These are phyloP conservation scores for Zalaria obscura DNA, from an alignment of 2,329 filamentous ascomycete genomes.

Conservation along the genomic window DNA sequence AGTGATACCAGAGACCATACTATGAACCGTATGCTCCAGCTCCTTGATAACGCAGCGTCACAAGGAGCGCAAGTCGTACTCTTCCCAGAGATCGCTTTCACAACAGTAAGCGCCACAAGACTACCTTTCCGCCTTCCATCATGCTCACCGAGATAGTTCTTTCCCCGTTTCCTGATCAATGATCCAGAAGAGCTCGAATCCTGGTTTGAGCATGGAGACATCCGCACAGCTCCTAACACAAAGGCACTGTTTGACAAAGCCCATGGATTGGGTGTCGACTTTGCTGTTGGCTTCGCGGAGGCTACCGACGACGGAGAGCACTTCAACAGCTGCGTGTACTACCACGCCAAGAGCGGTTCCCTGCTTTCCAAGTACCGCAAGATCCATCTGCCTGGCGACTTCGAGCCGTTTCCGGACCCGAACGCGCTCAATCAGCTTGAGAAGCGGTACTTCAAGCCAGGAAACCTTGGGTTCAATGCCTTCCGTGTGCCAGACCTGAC, in stretches of 20 bases:
- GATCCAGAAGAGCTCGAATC: constrained; percentile 28
- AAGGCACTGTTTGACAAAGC: constrained; percentile 35
- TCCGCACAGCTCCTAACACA: constrained; percentile 25
- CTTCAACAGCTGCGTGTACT: constrained; percentile 38
- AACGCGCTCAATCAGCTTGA: constrained; percentile 38
- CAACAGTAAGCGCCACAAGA: constrained; percentile 18
- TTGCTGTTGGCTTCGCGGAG: constrained; percentile 39
- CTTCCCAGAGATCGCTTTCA: constrained; percentile 39
- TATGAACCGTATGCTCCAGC: constrained; percentile 32
- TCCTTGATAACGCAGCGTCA: constrained; percentile 30
- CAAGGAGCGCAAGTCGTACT: constrained; percentile 33
- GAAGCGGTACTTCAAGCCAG: constrained; percentile 38
- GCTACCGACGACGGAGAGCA: constrained; percentile 25
- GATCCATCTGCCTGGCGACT: constrained; percentile 37
- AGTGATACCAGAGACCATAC: constrained; percentile 24
- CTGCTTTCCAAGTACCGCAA: constrained; percentile 39
- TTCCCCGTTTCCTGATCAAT: constrained; percentile 34
- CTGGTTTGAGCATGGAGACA: constrained; percentile 35
- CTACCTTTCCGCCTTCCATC: neutral
- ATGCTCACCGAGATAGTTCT: constrained; percentile 23
- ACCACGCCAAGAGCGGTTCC: constrained; percentile 26
- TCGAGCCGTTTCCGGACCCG: constrained; percentile 32
- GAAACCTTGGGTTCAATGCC: constrained; percentile 37
- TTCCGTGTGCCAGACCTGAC: constrained; percentile 34
- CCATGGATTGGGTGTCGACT: constrained; percentile 30